A percentile compares a stretch with the other conserved stretches of the same genome.
Evolutionary conservation across 2,329 filamentous ascomycete species (phyloP).

Genomic region (Penicillium sp.): DNA sequence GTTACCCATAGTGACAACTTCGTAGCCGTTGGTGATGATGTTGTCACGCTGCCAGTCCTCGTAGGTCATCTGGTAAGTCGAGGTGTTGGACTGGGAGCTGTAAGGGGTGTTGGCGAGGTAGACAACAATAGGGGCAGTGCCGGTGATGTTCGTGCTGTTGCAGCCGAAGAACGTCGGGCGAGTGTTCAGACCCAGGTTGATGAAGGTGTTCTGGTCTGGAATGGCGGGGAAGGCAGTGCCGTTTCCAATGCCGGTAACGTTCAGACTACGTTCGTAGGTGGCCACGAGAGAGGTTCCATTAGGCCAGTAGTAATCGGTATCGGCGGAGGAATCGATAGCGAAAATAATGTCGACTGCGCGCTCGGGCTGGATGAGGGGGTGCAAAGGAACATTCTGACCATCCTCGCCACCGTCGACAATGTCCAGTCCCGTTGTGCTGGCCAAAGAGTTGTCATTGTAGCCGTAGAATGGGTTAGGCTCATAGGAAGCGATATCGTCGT

Average conservation of each 20-base stretch:
- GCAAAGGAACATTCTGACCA: slow-evolving; percentile 74
- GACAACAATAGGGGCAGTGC: slow-evolving; percentile 66
- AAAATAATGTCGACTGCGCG: slow-evolving; percentile 78
- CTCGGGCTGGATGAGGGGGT: slow-evolving; percentile 73
- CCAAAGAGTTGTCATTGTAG: slow-evolving; percentile 62
- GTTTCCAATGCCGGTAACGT: slow-evolving; percentile 57
- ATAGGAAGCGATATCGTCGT: slow-evolving; percentile 74
- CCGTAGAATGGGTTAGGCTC: slow-evolving; percentile 73
- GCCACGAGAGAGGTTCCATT: slow-evolving; percentile 74
- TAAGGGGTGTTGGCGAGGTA: slow-evolving; percentile 90
- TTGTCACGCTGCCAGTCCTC: slow-evolving; percentile 66
- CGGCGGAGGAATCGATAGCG: slow-evolving; percentile 74
- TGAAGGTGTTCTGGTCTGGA: slow-evolving; percentile 73
- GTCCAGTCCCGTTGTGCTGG: slow-evolving; percentile 60
- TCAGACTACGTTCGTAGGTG: slow-evolving; percentile 67
- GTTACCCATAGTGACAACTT: slow-evolving; percentile 81
- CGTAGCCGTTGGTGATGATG: slow-evolving; percentile 84
- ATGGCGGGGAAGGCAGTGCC: slow-evolving; percentile 70
- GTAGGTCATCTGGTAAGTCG: slow-evolving; percentile 72
- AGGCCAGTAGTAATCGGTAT: slow-evolving; percentile 69
- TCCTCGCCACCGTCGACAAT: slow-evolving; percentile 80
- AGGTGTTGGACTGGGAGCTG: slow-evolving; percentile 71
- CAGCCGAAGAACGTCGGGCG: slow-evolving; percentile 81
- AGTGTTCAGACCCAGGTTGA: slow-evolving; percentile 73
- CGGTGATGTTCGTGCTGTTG: slow-evolving; percentile 63